A percentile compares a stretch with the other conserved stretches of the same genome.
phyloP scores from a whole-genome alignment of 805 yeast genomes.

The Hanseniaspora taiwanica region DNA sequence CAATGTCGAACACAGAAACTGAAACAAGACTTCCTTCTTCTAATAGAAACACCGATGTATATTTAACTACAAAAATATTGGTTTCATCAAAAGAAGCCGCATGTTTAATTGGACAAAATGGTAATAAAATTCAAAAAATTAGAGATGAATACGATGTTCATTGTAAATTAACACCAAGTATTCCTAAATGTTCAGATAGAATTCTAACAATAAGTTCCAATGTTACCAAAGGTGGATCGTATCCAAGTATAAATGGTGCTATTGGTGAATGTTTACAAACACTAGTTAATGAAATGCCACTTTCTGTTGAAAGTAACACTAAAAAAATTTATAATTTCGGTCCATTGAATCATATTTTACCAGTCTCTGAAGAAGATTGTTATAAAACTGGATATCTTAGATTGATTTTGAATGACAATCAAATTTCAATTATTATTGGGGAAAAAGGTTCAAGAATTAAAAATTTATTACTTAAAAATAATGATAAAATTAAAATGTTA shows the following conservation, averaged over 20 bases:
- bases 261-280: constrained; percentile 53
- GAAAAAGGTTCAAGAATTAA: constrained; percentile 71
- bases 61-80: constrained; percentile 26
- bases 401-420: constrained; percentile 66
- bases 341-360: constrained; percentile 21
- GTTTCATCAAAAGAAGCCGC: constrained; percentile 84
- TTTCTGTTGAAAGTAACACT: constrained; percentile 31
- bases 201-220: constrained; percentile 64
- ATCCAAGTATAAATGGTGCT: constrained; percentile 58
- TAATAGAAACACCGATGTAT: background rate
- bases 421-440: constrained; percentile 83
- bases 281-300: constrained; percentile 27
- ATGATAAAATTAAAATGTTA: constrained; percentile 60
- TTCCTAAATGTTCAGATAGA: constrained; percentile 71
- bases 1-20: constrained; percentile 5
- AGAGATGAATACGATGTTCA: constrained; percentile 65
- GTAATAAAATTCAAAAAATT: constrained; percentile 61
- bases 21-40: constrained; percentile 2
- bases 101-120: constrained; percentile 77
- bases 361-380: constrained; percentile 12
- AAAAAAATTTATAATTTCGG: constrained; percentile 40
- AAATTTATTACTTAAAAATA: constrained; percentile 45
- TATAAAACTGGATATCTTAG: constrained; percentile 31
- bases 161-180: constrained; percentile 76
- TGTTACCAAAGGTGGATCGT: constrained; percentile 16